These are phyloP conservation scores for Lachnellula cervina DNA, from an alignment of 2,329 filamentous ascomycete species.

Conservation along the genomic window DNA sequence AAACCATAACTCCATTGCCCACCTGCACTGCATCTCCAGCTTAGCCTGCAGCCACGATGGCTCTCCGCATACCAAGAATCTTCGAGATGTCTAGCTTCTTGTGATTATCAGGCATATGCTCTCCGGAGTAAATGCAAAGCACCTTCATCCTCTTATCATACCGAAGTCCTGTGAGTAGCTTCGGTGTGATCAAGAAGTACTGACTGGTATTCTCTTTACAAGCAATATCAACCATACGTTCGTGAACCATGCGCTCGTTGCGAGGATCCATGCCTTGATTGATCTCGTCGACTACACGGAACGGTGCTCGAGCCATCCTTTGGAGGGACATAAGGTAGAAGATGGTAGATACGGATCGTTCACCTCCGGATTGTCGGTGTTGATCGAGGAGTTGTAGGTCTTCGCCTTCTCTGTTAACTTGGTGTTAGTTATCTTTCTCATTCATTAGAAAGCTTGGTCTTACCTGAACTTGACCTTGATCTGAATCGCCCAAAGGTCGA, in stretches of 20 bases:
- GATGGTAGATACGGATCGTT: conserved; percentile 93
- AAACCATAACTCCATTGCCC: not conserved
- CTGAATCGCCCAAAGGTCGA: conserved; percentile 88
- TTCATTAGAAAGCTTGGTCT: conserved; percentile 28
- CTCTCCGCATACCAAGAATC: conserved; percentile 25
- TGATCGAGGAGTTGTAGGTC: conserved; percentile 78
- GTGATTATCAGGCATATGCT: conserved; percentile 56
- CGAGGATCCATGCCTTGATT: conserved; percentile 99
- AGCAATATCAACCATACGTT: conserved; percentile 96
- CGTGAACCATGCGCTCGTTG: conserved; percentile 97
- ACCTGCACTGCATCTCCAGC: too few species aligned
- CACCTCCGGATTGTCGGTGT: conserved; percentile 92
- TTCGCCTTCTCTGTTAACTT: conserved; percentile 63
- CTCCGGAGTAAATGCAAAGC: conserved; percentile 87
- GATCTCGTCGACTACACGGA: conserved; percentile 98
- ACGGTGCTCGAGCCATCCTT: conserved; percentile 86
- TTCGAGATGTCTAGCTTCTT: conserved; percentile 28
- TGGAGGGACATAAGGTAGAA: conserved; percentile 99
- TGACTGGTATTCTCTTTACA: conserved; percentile 74
- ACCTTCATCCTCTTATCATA: conserved; percentile 92
- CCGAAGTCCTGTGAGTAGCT: conserved; percentile 76
- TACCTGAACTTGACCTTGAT: conserved; percentile 94
- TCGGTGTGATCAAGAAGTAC: conserved; percentile 98
- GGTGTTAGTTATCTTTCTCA: conserved; percentile 18
- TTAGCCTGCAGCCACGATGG: conserved; percentile 23